Evolutionary conservation across 495 filamentous ascomycete genomes (phyloP), one percentile per base, ranked within the genome.

Genomic region (Tuber borchii): DNA sequence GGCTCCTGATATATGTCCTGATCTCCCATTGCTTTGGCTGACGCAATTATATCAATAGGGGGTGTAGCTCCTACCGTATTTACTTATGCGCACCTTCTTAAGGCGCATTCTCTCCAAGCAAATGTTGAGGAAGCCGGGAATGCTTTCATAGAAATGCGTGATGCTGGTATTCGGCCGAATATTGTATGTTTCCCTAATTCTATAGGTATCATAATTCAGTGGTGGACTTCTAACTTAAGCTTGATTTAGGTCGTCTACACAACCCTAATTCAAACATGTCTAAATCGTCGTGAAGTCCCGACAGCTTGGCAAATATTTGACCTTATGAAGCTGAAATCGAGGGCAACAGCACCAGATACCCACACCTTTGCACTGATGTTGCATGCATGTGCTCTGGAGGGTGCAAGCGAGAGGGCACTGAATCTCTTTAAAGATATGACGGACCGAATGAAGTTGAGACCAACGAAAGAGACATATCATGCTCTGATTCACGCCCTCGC

Each of bases 321-420:
- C n/a, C 81, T 83, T 51, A 83, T 83, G 37, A 83, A 83, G 43
- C 70, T 83, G 22, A 83, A 82, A 56, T 83, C 82, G 2, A 73
- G 73, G 19, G 40, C 81, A 17, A 83, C 82, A 19, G 79, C 81
- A 2, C 82, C 82, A 14, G 81, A 83, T 46, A 46, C 45, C 39
- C 37, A 61, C n/a, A 76, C 79, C 5, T 83, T 81, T 71, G 70
- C 76, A 12, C 48, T 81, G 3, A 83, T 83, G 82, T 78, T 83
- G 45, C 81, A 83, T 56, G 81, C 79, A 45, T 83, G 82, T 68
- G 82, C 82, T 17, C 22, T 76, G 14, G 77, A 74, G n/a, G 79
- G 75, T 0, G 82, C 81, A 51, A 74, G 80, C 39, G 81, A 83
- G 73, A 74, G 75, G 7, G 82, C 82, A 1, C 44, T 83, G 37